Conservation (phyloP, 768 basidiomycete genomes). For the Wakefieldia striispora region DNA sequence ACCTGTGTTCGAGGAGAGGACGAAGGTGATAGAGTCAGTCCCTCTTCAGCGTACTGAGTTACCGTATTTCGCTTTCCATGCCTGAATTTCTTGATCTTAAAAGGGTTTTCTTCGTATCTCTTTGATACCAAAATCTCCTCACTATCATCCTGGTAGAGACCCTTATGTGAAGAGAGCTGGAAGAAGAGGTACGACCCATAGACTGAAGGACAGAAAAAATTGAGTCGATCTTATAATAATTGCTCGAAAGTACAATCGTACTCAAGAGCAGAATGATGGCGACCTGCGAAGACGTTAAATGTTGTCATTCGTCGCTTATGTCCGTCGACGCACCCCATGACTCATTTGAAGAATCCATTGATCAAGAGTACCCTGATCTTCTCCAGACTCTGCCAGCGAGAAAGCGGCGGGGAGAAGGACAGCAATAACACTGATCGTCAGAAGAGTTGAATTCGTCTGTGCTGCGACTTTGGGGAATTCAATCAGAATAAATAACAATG, state of each 20-base stretch:
- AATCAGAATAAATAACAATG: not conserved
- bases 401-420: slow-evolving; percentile 78
- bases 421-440: slow-evolving; percentile 75
- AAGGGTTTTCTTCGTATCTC: slow-evolving; percentile 44
- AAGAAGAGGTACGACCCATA: slow-evolving; percentile 76
- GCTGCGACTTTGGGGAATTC: slow-evolving; percentile 51
- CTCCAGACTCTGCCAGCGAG: slow-evolving; percentile 45
- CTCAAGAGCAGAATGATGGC: slow-evolving; percentile 77
- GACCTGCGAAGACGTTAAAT: slow-evolving; percentile 43
- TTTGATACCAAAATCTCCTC: slow-evolving; percentile 38
- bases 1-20: slow-evolving; percentile 8
- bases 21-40: slow-evolving; percentile 5
- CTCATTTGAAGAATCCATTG: slow-evolving; percentile 69
- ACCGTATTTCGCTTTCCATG: slow-evolving; percentile 6
- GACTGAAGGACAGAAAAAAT: slow-evolving; percentile 40
- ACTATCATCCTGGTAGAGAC: slow-evolving; percentile 54
- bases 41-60: slow-evolving; percentile 3
- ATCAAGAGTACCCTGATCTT: slow-evolving; percentile 15
- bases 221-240: not conserved
- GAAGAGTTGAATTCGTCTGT: slow-evolving; percentile 69
- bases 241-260: slow-evolving; percentile 33
- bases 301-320: not conserved
- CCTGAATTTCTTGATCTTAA: slow-evolving; percentile 20
- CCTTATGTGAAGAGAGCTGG: slow-evolving; percentile 75
- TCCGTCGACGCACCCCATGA: slow-evolving; percentile 54